Percentiles rank a stretch among this genome's conserved stretches.
Conservation (phyloP, 176 grass and related monocot species). For the Zizania latifolia region DNA sequence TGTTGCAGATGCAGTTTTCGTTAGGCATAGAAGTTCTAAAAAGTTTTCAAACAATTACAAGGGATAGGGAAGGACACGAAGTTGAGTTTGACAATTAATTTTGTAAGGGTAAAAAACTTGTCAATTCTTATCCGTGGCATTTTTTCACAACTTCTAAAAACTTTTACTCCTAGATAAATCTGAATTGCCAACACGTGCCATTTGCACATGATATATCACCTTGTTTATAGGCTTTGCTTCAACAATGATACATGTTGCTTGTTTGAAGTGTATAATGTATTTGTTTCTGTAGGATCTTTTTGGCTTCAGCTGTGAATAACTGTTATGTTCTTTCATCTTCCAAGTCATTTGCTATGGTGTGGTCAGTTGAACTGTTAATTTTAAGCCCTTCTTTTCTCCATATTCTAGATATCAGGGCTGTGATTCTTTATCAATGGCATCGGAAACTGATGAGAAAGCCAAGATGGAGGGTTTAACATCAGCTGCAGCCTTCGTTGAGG, state of each 20-base stretch:
- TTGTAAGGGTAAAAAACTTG: background rate
- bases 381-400: background rate
- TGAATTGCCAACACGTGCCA: background rate
- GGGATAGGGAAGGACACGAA: background rate
- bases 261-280: background rate
- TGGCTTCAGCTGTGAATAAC: background rate
- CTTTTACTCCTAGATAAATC: background rate
- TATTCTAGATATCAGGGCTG: constrained; percentile 15
- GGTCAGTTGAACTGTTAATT: background rate
- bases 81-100: background rate
- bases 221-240: background rate
- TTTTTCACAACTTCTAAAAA: background rate
- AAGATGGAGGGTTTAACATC: constrained; percentile 77
- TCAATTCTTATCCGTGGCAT: background rate
- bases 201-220: background rate
- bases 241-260: background rate
- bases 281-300: background rate
- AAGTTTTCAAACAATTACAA: background rate
- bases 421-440: constrained; percentile 35
- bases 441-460: constrained; percentile 45
- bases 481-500: constrained; percentile 80
- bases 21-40: background rate
- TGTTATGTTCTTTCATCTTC: constrained; percentile 11
- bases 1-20: background rate
- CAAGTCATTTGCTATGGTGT: background rate